Conservation (phyloP, 345 rosid genomes). For the Capsella bursapastoris region DNA sequence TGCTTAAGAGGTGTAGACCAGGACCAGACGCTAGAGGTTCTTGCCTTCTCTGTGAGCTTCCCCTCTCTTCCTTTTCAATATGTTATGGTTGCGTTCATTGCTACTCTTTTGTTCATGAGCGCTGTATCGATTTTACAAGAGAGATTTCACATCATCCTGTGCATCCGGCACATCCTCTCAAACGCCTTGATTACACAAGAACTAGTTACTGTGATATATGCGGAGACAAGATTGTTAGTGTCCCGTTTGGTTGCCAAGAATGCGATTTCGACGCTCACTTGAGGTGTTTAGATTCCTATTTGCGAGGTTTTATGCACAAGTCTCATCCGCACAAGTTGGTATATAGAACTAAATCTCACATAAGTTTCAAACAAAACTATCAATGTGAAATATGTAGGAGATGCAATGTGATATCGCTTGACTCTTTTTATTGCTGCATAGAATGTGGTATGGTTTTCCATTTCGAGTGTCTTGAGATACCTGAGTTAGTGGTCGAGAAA, state of each 20-base stretch:
- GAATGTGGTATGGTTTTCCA: conserved; percentile 26
- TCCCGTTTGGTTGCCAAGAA: conserved; percentile 20
- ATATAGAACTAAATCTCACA: neutral
- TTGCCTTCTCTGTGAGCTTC: conserved; percentile 11
- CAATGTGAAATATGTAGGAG: neutral
- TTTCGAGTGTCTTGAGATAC: conserved; percentile 34
- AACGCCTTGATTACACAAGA: conserved; percentile 11
- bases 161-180: conserved; percentile 29
- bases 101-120: conserved; percentile 16
- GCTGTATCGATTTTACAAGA: conserved; percentile 1
- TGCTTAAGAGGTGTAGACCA: conserved; percentile 10
- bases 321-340: conserved; percentile 16
- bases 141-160: conserved; percentile 20
- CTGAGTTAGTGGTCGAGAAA: neutral
- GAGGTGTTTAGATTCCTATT: conserved; percentile 18
- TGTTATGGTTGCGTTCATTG: conserved; percentile 35
- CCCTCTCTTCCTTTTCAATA: neutral
- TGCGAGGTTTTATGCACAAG: conserved; percentile 12
- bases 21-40: neutral
- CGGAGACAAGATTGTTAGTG: neutral
- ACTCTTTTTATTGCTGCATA: conserved; percentile 20
- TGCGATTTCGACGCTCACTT: conserved; percentile 17
- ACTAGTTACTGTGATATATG: neutral
- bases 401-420: neutral
- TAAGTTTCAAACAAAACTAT: neutral